phyloP scores from a whole-genome alignment of 768 basidiomycete genomes.

The Mycena olivaceomarginata region DNA sequence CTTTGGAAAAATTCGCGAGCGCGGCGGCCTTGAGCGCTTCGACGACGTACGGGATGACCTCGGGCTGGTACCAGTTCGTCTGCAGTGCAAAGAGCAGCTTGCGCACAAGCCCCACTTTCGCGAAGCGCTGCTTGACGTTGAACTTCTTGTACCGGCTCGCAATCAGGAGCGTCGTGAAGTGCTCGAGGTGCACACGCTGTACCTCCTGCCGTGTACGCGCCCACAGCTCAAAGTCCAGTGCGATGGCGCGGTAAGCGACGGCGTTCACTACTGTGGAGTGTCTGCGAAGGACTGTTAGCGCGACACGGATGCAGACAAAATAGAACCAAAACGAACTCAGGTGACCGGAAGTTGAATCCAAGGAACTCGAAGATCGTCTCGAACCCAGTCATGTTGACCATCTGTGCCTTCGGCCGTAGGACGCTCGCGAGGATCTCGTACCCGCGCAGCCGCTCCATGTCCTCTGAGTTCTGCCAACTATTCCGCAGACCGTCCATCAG shows the following conservation, averaged over 20 bases:
- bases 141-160: slow-evolving; percentile 86
- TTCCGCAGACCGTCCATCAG: slow-evolving; percentile 86
- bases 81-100: slow-evolving; percentile 90
- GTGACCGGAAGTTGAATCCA: slow-evolving; percentile 88
- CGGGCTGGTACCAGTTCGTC: slow-evolving; percentile 82
- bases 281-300: slow-evolving; percentile 58
- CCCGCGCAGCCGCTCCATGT: slow-evolving; percentile 93
- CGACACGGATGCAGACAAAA: not conserved
- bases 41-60: slow-evolving; percentile 69
- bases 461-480: slow-evolving; percentile 96
- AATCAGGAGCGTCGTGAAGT: slow-evolving; percentile 85
- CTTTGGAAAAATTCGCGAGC: slow-evolving; percentile 80
- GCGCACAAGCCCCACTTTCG: slow-evolving; percentile 82
- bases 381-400: slow-evolving; percentile 89
- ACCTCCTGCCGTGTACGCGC: slow-evolving; percentile 81
- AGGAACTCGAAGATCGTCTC: slow-evolving; percentile 91
- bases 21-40: slow-evolving; percentile 78
- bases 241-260: slow-evolving; percentile 88
- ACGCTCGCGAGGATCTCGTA: slow-evolving; percentile 91
- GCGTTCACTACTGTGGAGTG: slow-evolving; percentile 90
- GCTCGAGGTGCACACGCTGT: slow-evolving; percentile 87
- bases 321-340: slow-evolving; percentile 72
- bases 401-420: slow-evolving; percentile 79
- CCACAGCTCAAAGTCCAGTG: slow-evolving; percentile 95
- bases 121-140: slow-evolving; percentile 84